Base-by-base conservation (phyloP, 306 rosid genomes). In the Cucurbita argyrosperma region DNA sequence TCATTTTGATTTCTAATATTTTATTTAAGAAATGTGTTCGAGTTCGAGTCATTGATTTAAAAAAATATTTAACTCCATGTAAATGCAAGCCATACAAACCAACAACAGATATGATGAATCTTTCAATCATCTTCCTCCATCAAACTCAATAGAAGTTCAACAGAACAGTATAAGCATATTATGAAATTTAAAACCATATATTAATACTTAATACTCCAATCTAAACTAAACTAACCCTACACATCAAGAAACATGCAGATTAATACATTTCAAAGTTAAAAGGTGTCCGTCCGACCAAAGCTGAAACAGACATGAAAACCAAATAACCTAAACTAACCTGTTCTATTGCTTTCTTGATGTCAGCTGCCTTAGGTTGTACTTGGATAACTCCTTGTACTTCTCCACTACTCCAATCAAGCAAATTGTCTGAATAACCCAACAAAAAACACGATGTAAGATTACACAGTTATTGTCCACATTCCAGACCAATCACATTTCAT, bases 351-450 rank as follows among this genome's bases (percentile, higher is more conserved):
- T 82, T 15, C 53, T 30, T 63, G 96, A 86, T 58, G 97, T 88
- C 74, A 94, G 87, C 83, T 94, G 97, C 89, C 99, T 84, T 79
- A 94, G 76, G 78, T 94, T 94, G 88, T 89, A 94, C 88, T 91
- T 94, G 40, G 91, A 83, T 23, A 88, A 54, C 80, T 91, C 90
- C 91, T 89, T 94, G 61, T 90, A 94, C 82, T 83, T 91, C 58
- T 89, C 95, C 39, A 85, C 79, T 58, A 91, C 82, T 58, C 99
- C 97, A n/a, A 94, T 88, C 94, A 89, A 74, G 89, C 97, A 94
- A 53, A 91, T 87, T 10, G 99, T 94, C 99, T 91, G 95, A 77
- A 59, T 65, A 78, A 57, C 57, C 35, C 35, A 30, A 30, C 35
- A 30, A 30, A 30, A 45, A 57, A 77, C 42, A 80, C 14, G 14